Evolutionary conservation across 192 early-diverging fungal species (phyloP), one percentile per base, ranked within the genome.

Genomic region (Umbelopsis isabellina): DNA sequence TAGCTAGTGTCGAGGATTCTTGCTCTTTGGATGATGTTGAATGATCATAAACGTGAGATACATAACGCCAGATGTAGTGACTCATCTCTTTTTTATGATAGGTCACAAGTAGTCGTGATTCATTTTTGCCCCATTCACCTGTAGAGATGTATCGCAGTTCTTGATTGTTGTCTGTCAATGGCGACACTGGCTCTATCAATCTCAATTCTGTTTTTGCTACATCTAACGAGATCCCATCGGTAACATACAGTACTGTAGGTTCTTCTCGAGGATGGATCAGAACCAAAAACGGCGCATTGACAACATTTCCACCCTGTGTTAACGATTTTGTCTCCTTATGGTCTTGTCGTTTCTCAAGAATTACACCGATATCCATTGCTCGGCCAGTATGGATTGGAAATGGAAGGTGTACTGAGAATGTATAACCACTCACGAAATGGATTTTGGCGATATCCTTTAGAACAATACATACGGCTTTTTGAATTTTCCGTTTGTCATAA

Each of bases 391-490:
- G 55, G 12, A 61, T 30, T 13, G 55, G 55, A 35, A 61, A 61
- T 61, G 55, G 55, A 27, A 61, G 25, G 25, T 61, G 55, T 15
- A 61, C 55, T 4, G 55, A 61, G 18, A 61, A 61, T 12, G 55
- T 61, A n/a, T 61, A 30, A 1, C 55, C 55, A 35, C 55, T 61
- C 7, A 35, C 25, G 15, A 61, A 61, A 33, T 61, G 55, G 18
- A 61, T 61, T 35, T 61, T 61, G 30, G 55, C 55, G 12, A 61
- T 61, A 30, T 61, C 55, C 27, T 61, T 61, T 4, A 61, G 55
- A 35, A 61, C 30, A 61, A 61, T 61, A 61, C 55, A 61, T 61
- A 61, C 25, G 7, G 55, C 55, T 61, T 61, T 61, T 25, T 61
- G 55, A 12, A 61, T 15, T 7, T 35, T 61, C 16, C 33, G 37